phyloP scores from a whole-genome alignment of 2,329 filamentous ascomycete genomes.

The Pseudopithomyces maydicus region DNA sequence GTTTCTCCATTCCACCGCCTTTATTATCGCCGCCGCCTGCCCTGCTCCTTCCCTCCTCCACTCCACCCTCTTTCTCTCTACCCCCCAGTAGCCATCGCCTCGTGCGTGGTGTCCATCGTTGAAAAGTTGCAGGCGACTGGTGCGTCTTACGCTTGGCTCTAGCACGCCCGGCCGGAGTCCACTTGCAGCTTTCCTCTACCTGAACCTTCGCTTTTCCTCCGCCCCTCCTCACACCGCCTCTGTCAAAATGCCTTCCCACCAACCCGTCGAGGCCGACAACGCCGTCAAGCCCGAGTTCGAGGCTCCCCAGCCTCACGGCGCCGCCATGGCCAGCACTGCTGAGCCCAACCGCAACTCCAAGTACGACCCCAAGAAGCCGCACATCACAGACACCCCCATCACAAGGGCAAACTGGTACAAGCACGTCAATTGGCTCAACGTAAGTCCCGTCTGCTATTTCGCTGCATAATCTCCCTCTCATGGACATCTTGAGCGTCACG shows the following conservation, averaged over 20 bases:
- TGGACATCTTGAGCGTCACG: neutral
- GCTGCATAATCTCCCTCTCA: too few relatives aligned
- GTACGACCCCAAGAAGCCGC: slow-evolving; percentile 73
- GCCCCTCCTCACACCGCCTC: slow-evolving; percentile 6
- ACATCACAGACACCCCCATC: slow-evolving; percentile 83
- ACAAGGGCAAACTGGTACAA: slow-evolving; percentile 86
- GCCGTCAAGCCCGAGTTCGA: slow-evolving; percentile 57
- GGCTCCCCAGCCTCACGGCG: slow-evolving; percentile 43
- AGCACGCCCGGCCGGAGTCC: neutral
- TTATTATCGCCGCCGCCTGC: slow-evolving; percentile 24
- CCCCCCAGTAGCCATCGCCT: slow-evolving; percentile 2
- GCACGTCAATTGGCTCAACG: slow-evolving; percentile 94
- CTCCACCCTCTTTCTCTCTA: slow-evolving; percentile 4
- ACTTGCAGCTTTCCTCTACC: slow-evolving; percentile 7
- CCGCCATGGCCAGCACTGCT: slow-evolving; percentile 53
- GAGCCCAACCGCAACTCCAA: slow-evolving; percentile 59
- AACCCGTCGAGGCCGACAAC: slow-evolving; percentile 53
- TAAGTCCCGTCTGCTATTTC: slow-evolving; percentile 43
- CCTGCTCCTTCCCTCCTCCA: slow-evolving; percentile 16
- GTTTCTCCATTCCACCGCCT: slow-evolving; percentile 30
- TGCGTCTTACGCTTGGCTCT: slow-evolving; percentile 15
- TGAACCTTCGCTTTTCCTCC: slow-evolving; percentile 19
- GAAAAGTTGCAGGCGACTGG: slow-evolving; percentile 14
- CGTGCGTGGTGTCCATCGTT: neutral
- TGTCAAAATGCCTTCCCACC: slow-evolving; percentile 56